These are phyloP conservation scores for Heritiera fomes DNA, from an alignment of 345 rosid genomes.

Conservation along the genomic window DNA sequence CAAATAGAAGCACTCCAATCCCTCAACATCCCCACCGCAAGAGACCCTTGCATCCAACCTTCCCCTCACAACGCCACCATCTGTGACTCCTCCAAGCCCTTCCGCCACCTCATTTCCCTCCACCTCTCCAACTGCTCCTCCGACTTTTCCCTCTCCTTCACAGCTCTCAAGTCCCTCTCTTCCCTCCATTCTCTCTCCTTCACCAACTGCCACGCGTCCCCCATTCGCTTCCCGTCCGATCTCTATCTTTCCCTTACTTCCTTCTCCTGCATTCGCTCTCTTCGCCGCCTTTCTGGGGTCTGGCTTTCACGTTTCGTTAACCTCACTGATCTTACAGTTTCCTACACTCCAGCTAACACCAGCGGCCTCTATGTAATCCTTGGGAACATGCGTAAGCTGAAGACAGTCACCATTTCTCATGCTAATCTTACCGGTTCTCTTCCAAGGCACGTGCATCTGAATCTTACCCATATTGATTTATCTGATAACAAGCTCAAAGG, in stretches of 20 bases:
- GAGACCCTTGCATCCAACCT: slow-evolving; percentile 64
- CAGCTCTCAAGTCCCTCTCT: slow-evolving; percentile 74
- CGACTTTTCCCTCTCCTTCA: slow-evolving; percentile 58
- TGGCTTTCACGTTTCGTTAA: slow-evolving; percentile 67
- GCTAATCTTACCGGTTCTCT: slow-evolving; percentile 69
- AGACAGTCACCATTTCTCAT: slow-evolving; percentile 58
- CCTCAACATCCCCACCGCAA: slow-evolving; percentile 62
- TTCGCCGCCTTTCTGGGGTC: slow-evolving; percentile 66
- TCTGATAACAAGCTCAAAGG: slow-evolving; percentile 74
- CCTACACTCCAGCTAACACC: slow-evolving; percentile 54
- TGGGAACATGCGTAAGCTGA: slow-evolving; percentile 63
- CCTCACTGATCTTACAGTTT: slow-evolving; percentile 77
- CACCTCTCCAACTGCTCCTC: slow-evolving; percentile 77
- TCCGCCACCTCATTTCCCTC: slow-evolving; percentile 71
- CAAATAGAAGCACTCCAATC: slow-evolving; percentile 75
- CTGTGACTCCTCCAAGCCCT: slow-evolving; percentile 66
- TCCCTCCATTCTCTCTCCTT: slow-evolving; percentile 71
- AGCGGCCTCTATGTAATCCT: slow-evolving; percentile 78
- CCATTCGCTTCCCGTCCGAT: slow-evolving; percentile 63
- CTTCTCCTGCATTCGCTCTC: slow-evolving; percentile 60
- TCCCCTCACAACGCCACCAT: slow-evolving; percentile 45
- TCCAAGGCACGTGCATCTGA: slow-evolving; percentile 49
- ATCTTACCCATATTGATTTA: slow-evolving; percentile 75
- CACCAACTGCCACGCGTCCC: slow-evolving; percentile 60
- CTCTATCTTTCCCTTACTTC: slow-evolving; percentile 63